A percentile compares a stretch with the other conserved stretches of the same genome.
Conservation (phyloP, 495 filamentous ascomycete genomes). For the Tuber magnatum region DNA sequence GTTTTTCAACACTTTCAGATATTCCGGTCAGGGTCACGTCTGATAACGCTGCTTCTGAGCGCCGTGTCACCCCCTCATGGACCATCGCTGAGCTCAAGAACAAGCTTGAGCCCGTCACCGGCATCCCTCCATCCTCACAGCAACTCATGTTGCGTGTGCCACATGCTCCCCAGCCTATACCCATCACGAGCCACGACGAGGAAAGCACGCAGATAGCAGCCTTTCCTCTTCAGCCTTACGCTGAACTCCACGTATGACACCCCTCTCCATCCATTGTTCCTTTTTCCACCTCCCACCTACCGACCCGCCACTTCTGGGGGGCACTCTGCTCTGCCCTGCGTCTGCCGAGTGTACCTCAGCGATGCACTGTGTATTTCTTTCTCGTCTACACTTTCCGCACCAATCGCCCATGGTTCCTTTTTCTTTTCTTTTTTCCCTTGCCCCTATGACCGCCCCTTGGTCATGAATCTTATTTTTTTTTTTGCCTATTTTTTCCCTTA, state of each 20-base stretch:
- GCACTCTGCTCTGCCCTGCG: slow-evolving; percentile 16
- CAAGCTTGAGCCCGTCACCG: slow-evolving; percentile 90
- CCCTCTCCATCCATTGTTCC: slow-evolving; percentile 33
- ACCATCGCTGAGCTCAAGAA: slow-evolving; percentile 74
- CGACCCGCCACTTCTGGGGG: slow-evolving; percentile 32
- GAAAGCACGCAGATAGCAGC: slow-evolving; percentile 54
- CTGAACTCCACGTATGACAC: slow-evolving; percentile 64
- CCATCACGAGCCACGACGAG: slow-evolving; percentile 60
- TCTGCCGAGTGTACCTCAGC: background rate
- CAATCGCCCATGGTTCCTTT: slow-evolving; percentile 29
- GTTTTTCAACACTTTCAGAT: slow-evolving; percentile 60
- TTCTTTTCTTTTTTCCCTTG: slow-evolving; percentile 12
- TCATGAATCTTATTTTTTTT: background rate
- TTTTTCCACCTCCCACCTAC: slow-evolving; percentile 20
- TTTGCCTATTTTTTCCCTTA: background rate
- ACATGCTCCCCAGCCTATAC: slow-evolving; percentile 48
- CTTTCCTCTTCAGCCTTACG: slow-evolving; percentile 63
- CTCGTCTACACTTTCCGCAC: slow-evolving; percentile 21
- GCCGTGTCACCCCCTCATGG: slow-evolving; percentile 89
- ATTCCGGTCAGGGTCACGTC: slow-evolving; percentile 78
- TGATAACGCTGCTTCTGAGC: slow-evolving; percentile 66
- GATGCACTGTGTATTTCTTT: background rate
- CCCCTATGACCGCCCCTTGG: slow-evolving; percentile 2
- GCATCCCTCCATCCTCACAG: slow-evolving; percentile 75
- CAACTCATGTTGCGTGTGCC: slow-evolving; percentile 59